Conservation (phyloP, 2,329 filamentous ascomycete species). For the Neofusicoccum laricinum region DNA sequence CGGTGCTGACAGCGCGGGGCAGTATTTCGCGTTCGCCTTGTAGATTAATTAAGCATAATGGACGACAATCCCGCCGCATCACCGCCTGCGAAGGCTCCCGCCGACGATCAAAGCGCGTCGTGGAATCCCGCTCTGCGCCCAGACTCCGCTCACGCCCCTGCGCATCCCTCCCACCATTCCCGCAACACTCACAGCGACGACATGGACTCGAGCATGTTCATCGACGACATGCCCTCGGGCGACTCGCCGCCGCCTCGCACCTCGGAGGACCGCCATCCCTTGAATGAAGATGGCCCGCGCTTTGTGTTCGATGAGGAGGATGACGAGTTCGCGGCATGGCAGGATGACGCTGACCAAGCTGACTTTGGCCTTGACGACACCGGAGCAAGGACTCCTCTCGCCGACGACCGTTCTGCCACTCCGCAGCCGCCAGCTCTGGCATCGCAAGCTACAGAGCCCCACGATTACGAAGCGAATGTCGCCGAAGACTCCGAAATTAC, state of each 20-base stretch:
- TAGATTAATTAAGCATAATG: conserved; percentile 13
- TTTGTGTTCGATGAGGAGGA: conserved; percentile 12
- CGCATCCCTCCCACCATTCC: conserved; percentile 18
- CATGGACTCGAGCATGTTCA: conserved; percentile 21
- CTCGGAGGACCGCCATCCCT: conserved; percentile 14
- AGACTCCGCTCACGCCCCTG: conserved; percentile 29
- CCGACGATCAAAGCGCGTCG: conserved; percentile 28
- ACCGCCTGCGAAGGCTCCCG: conserved; percentile 6
- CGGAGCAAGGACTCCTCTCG: neutral
- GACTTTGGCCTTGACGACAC: neutral
- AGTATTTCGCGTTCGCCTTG: neutral
- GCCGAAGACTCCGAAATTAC: neutral
- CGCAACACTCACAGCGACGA: conserved; percentile 11
- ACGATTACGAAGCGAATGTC: neutral
- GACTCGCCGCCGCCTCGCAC: conserved; percentile 15
- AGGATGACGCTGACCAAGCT: neutral
- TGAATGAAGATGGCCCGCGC: conserved; percentile 3
- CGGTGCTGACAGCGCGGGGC: neutral
- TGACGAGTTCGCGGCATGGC: conserved; percentile 3
- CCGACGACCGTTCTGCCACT: neutral
- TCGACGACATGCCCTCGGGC: conserved; percentile 16
- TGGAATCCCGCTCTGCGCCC: conserved; percentile 58
- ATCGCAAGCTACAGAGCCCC: neutral
- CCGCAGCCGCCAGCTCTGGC: neutral
- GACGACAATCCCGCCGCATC: conserved; percentile 9